phyloP scores from a whole-genome alignment of 2,329 filamentous ascomycete genomes.

The Fusarium duplospermum region DNA sequence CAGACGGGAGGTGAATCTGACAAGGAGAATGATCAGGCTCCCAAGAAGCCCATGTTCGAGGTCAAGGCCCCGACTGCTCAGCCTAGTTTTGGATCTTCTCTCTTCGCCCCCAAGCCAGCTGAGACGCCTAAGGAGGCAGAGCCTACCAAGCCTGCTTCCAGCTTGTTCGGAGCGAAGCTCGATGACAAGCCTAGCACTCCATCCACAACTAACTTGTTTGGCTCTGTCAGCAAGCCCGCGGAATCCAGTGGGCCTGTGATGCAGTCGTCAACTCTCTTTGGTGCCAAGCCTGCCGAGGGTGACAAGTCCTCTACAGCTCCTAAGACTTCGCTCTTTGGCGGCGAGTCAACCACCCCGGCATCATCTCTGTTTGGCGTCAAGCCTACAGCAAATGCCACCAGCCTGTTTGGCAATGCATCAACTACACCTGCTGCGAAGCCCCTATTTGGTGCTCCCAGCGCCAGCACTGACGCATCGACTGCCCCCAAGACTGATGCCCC shows the following conservation, averaged over 20 bases:
- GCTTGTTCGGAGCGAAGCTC: constrained; percentile 54
- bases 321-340: constrained; percentile 48
- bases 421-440: constrained; percentile 37
- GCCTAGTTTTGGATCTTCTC: constrained; percentile 42
- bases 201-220: constrained; percentile 53
- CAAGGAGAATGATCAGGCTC: constrained; percentile 56
- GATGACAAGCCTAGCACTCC: constrained; percentile 44
- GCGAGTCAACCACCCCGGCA: constrained; percentile 27
- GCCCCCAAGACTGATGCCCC: constrained; percentile 40
- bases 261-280: constrained; percentile 51
- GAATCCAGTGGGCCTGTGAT: constrained; percentile 44
- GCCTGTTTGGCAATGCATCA: constrained; percentile 48
- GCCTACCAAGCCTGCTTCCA: constrained; percentile 42
- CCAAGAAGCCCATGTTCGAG: constrained; percentile 50
- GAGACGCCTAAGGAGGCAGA: constrained; percentile 46
- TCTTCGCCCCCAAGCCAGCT: constrained; percentile 50
- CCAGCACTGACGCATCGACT: constrained; percentile 21
- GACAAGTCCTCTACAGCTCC: constrained; percentile 41
- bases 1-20: constrained; percentile 55
- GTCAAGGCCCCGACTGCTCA: constrained; percentile 47
- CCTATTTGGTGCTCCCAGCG: constrained; percentile 45
- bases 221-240: constrained; percentile 47
- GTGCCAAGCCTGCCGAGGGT: constrained; percentile 46
- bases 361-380: constrained; percentile 43
- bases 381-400: constrained; percentile 40